These are phyloP conservation scores for Russula virescens DNA, from an alignment of 768 basidiomycete genomes.

Conservation along the genomic window DNA sequence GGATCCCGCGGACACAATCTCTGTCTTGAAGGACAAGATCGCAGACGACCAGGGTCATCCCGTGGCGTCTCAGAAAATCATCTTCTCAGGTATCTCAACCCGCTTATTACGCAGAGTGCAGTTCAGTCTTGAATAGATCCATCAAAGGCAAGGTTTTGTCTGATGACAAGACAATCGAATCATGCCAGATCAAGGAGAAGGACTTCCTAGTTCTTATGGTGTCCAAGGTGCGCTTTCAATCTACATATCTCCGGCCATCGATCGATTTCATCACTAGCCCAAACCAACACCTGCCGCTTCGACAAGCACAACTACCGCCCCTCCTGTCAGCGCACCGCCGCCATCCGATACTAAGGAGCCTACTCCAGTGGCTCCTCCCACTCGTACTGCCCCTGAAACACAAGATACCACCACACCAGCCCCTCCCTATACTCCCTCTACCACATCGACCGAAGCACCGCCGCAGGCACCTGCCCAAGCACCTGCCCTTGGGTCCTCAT, in stretches of 20 bases:
- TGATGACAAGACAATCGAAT: constrained; percentile 83
- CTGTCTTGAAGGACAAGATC: constrained; percentile 80
- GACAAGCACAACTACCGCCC: constrained; percentile 29
- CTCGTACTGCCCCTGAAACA: constrained; percentile 32
- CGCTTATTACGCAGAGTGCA: constrained; percentile 10
- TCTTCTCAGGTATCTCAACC: constrained; percentile 73
- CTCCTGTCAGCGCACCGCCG: constrained; percentile 28
- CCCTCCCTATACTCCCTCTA: constrained; percentile 29
- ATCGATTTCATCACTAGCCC: constrained; percentile 37
- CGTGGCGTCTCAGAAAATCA: constrained; percentile 79
- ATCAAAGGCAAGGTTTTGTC: constrained; percentile 80
- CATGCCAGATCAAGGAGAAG: constrained; percentile 93
- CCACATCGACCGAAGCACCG: constrained; percentile 25
- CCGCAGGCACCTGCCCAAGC: not conserved
- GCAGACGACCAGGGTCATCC: constrained; percentile 66
- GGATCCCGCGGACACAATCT: constrained; percentile 69
- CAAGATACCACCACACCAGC: constrained; percentile 33
- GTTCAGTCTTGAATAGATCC: constrained; percentile 1
- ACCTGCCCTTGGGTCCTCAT: constrained; percentile 48
- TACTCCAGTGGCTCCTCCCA: constrained; percentile 30
- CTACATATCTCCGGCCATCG: not conserved
- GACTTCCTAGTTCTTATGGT: constrained; percentile 99
- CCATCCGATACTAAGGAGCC: constrained; percentile 29
- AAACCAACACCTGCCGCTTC: constrained; percentile 43
- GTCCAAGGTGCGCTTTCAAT: constrained; percentile 63